Conservation (phyloP, 2,329 filamentous ascomycete genomes). For the Cryphonectria radicalis region DNA sequence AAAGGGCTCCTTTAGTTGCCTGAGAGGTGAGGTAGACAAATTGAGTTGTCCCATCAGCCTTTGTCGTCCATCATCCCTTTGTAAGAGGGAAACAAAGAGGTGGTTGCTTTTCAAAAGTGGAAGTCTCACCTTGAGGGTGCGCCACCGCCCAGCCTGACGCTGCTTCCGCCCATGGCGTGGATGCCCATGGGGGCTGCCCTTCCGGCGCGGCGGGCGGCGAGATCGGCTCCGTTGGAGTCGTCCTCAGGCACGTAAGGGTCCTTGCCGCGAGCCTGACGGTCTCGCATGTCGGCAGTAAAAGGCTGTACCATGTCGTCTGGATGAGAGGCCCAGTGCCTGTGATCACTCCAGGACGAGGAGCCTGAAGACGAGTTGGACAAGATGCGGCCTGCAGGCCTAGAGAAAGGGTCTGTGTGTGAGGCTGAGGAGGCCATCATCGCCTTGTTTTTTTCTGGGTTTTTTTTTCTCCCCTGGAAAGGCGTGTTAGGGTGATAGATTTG, state of each 20-base stretch:
- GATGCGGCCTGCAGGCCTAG: conserved; percentile 18
- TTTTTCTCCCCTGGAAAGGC: neutral
- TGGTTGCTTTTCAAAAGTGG: neutral
- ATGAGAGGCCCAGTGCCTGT: conserved; percentile 41
- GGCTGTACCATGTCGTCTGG: conserved; percentile 24
- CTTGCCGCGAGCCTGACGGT: conserved; percentile 63
- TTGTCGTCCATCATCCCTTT: neutral
- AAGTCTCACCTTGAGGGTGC: conserved; percentile 8
- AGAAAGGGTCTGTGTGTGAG: conserved; percentile 23
- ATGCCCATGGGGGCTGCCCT: conserved; percentile 20
- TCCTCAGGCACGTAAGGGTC: conserved; percentile 51
- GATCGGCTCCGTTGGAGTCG: conserved; percentile 39
- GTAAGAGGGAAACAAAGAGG: neutral
- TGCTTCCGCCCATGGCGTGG: conserved; percentile 29
- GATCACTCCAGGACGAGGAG: conserved; percentile 35
- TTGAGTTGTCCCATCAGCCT: conserved; percentile 24
- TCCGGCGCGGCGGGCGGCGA: conserved; percentile 36
- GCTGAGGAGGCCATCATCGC: conserved; percentile 16
- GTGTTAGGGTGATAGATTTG: neutral
- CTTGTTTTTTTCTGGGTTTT: neutral
- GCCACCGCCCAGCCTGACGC: conserved; percentile 17
- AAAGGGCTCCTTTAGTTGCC: conserved; percentile 44
- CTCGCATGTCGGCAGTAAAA: conserved; percentile 58
- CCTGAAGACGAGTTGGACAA: conserved; percentile 27
- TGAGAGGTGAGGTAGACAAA: neutral